Evolutionary conservation across 257 asterid genomes (phyloP).

Genomic region (Hygrophila difformis): DNA sequence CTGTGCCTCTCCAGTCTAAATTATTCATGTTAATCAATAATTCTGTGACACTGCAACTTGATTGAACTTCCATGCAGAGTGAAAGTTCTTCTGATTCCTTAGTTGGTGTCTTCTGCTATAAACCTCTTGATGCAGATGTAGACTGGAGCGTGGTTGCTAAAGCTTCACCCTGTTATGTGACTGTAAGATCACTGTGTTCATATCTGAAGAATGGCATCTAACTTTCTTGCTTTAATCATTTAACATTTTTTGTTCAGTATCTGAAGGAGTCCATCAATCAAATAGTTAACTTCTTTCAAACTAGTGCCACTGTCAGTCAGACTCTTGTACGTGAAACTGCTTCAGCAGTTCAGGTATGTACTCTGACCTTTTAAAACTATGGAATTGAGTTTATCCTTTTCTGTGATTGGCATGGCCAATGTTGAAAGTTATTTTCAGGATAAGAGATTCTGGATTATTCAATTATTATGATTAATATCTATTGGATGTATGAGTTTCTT

Average conservation of each 20-base stretch:
- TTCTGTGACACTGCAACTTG: conserved; percentile 9
- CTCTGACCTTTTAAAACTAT: conserved; percentile 13
- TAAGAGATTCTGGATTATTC: too few relatives aligned
- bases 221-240: conserved; percentile 9
- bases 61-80: conserved; percentile 49
- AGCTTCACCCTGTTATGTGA: conserved; percentile 95
- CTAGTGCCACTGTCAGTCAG: conserved; percentile 77
- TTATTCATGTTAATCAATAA: conserved; percentile 2
- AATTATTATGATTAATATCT: too few relatives aligned
- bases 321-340: conserved; percentile 91
- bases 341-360: conserved; percentile 92
- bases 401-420: too few relatives aligned
- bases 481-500: too few relatives aligned
- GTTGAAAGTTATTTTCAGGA: too few relatives aligned
- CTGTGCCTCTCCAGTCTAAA: conserved; percentile 8
- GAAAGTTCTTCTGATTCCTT: conserved; percentile 71
- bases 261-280: conserved; percentile 80
- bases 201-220: conserved; percentile 10
- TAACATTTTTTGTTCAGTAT: conserved; percentile 45
- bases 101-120: conserved; percentile 79
- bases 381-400: not conserved
- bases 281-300: conserved; percentile 70
- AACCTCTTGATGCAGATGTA: conserved; percentile 73
- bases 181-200: conserved; percentile 43
- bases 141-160: conserved; percentile 94